Evolutionary conservation across 352 stramenopile species (phyloP).

Genomic region (Phytophthora tentaculata): DNA sequence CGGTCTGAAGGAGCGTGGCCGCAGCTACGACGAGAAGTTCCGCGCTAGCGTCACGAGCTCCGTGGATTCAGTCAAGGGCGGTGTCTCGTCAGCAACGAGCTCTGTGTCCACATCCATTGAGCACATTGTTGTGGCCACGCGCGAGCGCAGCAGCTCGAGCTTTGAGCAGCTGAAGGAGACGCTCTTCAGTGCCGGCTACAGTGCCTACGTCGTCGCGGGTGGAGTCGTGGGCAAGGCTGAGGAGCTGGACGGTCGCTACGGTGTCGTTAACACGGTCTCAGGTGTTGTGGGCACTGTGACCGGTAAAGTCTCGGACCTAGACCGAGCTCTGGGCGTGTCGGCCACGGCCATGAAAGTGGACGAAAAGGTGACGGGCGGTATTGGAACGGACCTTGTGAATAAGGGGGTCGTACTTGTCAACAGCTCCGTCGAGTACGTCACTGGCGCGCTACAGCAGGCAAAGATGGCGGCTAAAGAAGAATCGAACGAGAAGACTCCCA

Average conservation of each 20-base stretch:
- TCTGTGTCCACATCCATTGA: constrained; percentile 74
- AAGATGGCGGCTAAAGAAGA: constrained; percentile 59
- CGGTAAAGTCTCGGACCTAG: constrained; percentile 58
- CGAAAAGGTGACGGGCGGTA: constrained; percentile 74
- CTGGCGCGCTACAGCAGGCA: constrained; percentile 63
- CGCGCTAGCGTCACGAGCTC: constrained; percentile 49
- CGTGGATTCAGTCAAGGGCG: constrained; percentile 51
- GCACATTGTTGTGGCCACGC: constrained; percentile 65
- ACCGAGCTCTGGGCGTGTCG: constrained; percentile 68
- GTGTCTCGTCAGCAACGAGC: constrained; percentile 41
- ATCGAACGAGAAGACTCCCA: constrained; percentile 40
- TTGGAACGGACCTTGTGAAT: constrained; percentile 61
- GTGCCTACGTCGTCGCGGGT: constrained; percentile 59
- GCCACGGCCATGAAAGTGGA: constrained; percentile 72
- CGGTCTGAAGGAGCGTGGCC: constrained; percentile 60
- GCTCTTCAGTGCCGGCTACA: constrained; percentile 58
- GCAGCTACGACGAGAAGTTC: constrained; percentile 76
- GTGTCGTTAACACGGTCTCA: constrained; percentile 56
- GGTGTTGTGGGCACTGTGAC: constrained; percentile 57
- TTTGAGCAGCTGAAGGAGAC: constrained; percentile 69
- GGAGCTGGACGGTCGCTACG: constrained; percentile 63
- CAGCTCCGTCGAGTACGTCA: constrained; percentile 74
- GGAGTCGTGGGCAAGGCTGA: constrained; percentile 63
- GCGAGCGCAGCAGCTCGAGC: constrained; percentile 56
- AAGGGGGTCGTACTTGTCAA: constrained; percentile 64